Percentiles rank a stretch among this genome's conserved stretches.
phyloP scores from a whole-genome alignment of 23 red algal genomes.

The Cyanidiococcus yangmingshanensis region DNA sequence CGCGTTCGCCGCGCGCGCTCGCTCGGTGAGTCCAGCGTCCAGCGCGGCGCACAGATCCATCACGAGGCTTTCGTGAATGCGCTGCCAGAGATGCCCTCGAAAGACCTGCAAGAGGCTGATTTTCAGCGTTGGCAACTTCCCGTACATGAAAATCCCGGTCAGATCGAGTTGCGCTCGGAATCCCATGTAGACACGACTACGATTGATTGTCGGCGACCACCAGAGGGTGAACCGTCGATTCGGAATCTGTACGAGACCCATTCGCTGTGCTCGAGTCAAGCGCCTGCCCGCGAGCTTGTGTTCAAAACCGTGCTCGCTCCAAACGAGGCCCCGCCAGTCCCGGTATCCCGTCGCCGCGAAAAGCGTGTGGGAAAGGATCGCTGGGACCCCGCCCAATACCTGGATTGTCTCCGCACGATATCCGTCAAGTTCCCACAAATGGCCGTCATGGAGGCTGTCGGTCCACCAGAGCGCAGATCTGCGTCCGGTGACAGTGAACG shows the following conservation, averaged over 20 bases:
- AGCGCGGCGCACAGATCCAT: slow-evolving; percentile 88
- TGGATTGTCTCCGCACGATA: slow-evolving; percentile 92
- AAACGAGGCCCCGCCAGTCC: slow-evolving; percentile 93
- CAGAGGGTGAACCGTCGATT: slow-evolving; percentile 96
- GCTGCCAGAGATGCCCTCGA: slow-evolving; percentile 96
- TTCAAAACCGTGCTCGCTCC: slow-evolving; percentile 91
- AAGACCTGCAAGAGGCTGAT: slow-evolving; percentile 94
- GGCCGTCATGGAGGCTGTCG: slow-evolving; percentile 84
- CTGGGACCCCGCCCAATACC: slow-evolving; percentile 90
- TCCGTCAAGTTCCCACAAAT: slow-evolving; percentile 71
- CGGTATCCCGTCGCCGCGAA: slow-evolving; percentile 83
- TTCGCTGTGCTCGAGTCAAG: slow-evolving; percentile 86
- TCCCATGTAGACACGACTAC: slow-evolving; percentile 90
- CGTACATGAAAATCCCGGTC: slow-evolving; percentile 98
- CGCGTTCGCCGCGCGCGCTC: slow-evolving; percentile 47
- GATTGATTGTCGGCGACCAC: slow-evolving; percentile 99
- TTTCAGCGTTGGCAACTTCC: slow-evolving; percentile 91
- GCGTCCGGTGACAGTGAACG: slow-evolving; percentile 52
- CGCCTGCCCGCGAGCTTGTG: slow-evolving; percentile 84
- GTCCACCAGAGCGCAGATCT: slow-evolving; percentile 94
- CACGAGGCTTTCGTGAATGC: slow-evolving; percentile 90
- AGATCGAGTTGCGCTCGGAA: slow-evolving; percentile 99
- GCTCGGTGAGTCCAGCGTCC: slow-evolving; percentile 67
- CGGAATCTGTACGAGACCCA: slow-evolving; percentile 92
- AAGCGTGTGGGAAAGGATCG: slow-evolving; percentile 92